Base-by-base conservation (phyloP, 176 grass and related monocot genomes). In the Oryza australiensis region DNA sequence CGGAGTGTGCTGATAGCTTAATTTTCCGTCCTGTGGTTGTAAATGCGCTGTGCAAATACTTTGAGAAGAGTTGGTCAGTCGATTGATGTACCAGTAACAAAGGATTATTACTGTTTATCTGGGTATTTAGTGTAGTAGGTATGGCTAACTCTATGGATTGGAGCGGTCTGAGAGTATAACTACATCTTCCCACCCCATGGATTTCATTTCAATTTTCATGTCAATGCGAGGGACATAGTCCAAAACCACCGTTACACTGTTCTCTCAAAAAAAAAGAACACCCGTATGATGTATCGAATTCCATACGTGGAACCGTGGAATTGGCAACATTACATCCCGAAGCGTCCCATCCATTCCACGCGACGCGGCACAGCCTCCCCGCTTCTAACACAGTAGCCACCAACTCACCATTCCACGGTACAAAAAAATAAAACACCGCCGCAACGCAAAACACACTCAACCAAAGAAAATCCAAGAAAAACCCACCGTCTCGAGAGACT, bases 271-370 rank as follows among this genome's bases (percentile, higher is more conserved):
- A 14, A 48, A 48, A 45, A 12, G n/a, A 45, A 45, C 6, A 45
- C 12, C 11, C 11, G 3, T 48, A 48, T 15, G 45, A 48, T 48
- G 45, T 48, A 48, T 51, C 14, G 5, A 51, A 51, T 3, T 1
- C 55, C 55, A 11, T 22, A 41, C 14, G 35, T 42, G 24, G 53
- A 26, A 18, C 3, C 3, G 0, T 10, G 72, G 28, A 64, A 64
- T 34, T 62, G 18, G 48, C 27, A 62, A 22, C 40, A 26, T 23
- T 0, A 24, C 11, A 23, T 62, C 20, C 18, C 26, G 8, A 32
- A 71, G 27, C 83, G 20, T 60, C 35, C 20, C 48, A 75, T 13
- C 77, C 12, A 87, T 64, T 13, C 77, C 12, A 87, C 71, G 85
- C 63, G 35, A 81, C 85, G 85, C 63, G 78, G 49, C 70, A 26